Conservation (phyloP, 495 filamentous ascomycete species). For the Penicillium roqueforti region DNA sequence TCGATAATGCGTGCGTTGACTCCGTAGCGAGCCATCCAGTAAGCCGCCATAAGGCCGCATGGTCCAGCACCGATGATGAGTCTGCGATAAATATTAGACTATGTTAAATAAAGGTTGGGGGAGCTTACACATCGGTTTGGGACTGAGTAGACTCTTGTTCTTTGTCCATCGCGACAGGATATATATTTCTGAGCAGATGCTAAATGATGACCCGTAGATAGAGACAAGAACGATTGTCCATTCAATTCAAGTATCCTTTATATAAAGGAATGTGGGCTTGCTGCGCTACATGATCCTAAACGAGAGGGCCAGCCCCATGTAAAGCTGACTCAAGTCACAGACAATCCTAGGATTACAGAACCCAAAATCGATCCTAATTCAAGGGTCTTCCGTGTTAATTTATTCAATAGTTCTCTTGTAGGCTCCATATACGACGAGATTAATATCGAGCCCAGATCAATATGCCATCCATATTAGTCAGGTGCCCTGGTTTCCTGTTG, state of each 20-base stretch:
- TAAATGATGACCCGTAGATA: background rate
- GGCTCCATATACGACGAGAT: background rate
- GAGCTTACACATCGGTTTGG: constrained; percentile 19
- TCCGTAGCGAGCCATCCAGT: constrained; percentile 59
- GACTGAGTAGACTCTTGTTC: constrained; percentile 2
- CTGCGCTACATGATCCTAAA: background rate
- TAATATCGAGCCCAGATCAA: background rate
- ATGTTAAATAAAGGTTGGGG: too few species aligned
- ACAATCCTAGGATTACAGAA: background rate
- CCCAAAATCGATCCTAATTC: background rate
- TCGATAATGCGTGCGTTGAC: constrained; percentile 59
- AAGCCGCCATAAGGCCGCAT: constrained; percentile 58
- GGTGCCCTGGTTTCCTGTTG: background rate
- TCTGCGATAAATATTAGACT: constrained; percentile 1
- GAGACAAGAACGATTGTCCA: background rate
- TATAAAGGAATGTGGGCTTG: background rate
- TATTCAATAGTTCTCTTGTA: background rate
- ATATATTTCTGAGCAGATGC: background rate
- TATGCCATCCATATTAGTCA: background rate
- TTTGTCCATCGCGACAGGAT: constrained; percentile 3
- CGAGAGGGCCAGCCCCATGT: background rate
- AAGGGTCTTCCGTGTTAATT: background rate
- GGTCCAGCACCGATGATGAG: constrained; percentile 68
- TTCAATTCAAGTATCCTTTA: background rate
- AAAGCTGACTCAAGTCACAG: background rate